Evolutionary conservation across 2,329 filamentous ascomycete species (phyloP).

Genomic region (Colletotrichum truncatum): DNA sequence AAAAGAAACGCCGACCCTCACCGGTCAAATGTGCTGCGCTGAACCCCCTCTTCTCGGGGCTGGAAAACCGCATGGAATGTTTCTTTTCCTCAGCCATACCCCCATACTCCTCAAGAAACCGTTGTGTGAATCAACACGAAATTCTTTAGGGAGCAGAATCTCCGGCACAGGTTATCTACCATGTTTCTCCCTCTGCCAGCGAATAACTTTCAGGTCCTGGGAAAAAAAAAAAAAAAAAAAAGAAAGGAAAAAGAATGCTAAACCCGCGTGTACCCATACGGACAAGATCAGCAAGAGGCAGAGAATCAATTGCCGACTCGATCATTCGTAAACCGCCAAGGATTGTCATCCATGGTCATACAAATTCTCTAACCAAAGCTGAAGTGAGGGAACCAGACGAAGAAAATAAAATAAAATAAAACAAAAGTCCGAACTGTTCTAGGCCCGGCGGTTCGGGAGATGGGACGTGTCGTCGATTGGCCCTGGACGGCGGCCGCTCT

Average conservation of each 20-base stretch:
- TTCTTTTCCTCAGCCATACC: background rate
- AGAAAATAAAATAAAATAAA: background rate
- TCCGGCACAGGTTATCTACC: background rate
- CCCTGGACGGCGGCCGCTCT: background rate
- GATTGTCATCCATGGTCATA: background rate
- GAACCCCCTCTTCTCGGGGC: background rate
- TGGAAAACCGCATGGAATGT: background rate
- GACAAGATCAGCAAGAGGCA: conserved; percentile 10
- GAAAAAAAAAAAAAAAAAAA: background rate
- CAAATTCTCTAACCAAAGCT: background rate
- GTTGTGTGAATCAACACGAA: background rate
- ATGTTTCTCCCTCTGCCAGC: background rate
- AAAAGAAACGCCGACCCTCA: conserved; percentile 21
- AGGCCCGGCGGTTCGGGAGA: conserved; percentile 8
- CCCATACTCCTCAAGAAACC: background rate
- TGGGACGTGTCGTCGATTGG: conserved; percentile 11
- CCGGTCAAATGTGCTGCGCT: conserved; percentile 14
- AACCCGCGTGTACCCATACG: conserved; percentile 15
- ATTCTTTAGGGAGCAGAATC: background rate
- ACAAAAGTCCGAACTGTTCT: no score
- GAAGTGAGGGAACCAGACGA: background rate
- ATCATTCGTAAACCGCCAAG: background rate
- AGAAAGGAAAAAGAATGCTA: background rate
- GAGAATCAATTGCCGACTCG: background rate
- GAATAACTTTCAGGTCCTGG: background rate